Evolutionary conservation across 306 rosid genomes (phyloP).

Genomic region (Cucurbita argyrosperma): DNA sequence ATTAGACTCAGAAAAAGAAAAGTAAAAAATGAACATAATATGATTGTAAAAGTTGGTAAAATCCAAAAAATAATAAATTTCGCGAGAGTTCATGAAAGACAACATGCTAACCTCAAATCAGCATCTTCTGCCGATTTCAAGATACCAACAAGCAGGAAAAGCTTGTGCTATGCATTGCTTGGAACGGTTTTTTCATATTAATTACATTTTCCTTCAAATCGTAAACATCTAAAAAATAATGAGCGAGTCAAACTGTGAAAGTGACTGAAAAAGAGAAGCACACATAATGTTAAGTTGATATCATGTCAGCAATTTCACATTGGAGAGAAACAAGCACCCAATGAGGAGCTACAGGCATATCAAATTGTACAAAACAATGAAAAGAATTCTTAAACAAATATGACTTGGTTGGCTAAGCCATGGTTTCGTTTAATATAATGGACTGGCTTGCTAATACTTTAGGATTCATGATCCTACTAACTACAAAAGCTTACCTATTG

Average conservation of each 20-base stretch:
- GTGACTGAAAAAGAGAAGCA: conserved; percentile 3
- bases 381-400: background rate
- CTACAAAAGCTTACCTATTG: background rate
- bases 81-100: background rate
- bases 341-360: background rate
- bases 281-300: background rate
- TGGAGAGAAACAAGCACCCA: background rate
- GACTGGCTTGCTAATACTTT: background rate
- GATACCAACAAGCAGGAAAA: background rate
- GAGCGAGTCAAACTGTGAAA: background rate
- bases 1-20: too few species aligned
- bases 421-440: background rate
- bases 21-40: background rate
- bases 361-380: background rate
- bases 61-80: background rate
- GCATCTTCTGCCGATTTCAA: background rate
- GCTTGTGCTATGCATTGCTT: background rate
- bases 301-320: background rate
- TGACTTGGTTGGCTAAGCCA: background rate
- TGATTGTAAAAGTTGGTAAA: background rate
- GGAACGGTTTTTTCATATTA: background rate
- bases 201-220: background rate
- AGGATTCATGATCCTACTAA: background rate
- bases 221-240: background rate
- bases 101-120: background rate